Base-by-base conservation (phyloP, 495 filamentous ascomycete species). In the Penicillium diatomitis region DNA sequence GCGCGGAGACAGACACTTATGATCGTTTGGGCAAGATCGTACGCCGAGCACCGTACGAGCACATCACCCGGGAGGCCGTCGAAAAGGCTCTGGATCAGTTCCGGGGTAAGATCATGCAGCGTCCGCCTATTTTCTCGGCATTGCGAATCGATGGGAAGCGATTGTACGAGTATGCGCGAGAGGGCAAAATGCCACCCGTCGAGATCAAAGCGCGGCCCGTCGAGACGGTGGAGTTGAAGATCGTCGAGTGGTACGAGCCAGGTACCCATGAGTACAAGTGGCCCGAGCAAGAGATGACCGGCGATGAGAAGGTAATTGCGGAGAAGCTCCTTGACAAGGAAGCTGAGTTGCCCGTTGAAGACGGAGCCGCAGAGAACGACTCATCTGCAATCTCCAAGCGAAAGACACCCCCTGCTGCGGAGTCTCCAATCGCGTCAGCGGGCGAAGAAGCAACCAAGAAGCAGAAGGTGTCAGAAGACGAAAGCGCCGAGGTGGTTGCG, bases 81-180 rank as follows among this genome's bases (percentile, higher is more conserved):
- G 88, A 95, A 67, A 72, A 87, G 60, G 84, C 82, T 0, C 71
- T 97, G 52, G 70, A 69, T 8, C 68, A 75, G 53, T 97, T 95
- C 66, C 77, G 86, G 32, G 94, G 94, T 7, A 84, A 87, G 60
- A 86, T 88, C 56, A 85, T 87, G 77, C 94, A 99, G 75, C 79
- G 83, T 54, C 94, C 94, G 34, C 92, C 91, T 27, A 80, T 99
- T 27, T 88, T 87, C 64, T 95, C 88, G n/a, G 91, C 94, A 29
- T 73, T 97, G 36, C 86, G 85, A 61, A 83, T 96, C 53, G 70
- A 96, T 46, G 92, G 92, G 2, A 97, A 96, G 71, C 82, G 82
- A 31, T 72, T 95, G 31, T 99, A 97, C 58, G 90, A 99, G 71
- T 97, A 97, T 68, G 94, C 94, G 30, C 73, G 94, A 9, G 87